phyloP scores from a whole-genome alignment of 1,139 yeast species.

The Saccharomycopsis crataegensis region DNA sequence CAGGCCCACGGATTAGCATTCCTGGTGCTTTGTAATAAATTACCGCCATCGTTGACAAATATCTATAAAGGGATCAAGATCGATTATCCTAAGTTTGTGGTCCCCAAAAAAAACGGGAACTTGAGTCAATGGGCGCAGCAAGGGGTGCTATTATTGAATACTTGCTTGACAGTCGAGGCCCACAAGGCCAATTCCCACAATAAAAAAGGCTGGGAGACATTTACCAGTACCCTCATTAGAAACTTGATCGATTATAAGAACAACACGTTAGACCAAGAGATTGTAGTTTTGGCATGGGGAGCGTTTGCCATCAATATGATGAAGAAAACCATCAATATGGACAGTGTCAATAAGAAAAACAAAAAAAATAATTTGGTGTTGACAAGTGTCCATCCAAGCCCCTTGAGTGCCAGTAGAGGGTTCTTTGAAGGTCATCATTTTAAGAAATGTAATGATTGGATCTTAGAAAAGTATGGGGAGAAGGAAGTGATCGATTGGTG shows the following conservation, averaged over 20 bases:
- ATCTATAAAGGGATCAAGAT: constrained; percentile 71
- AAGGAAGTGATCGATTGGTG: constrained; percentile 58
- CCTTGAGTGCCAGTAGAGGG: constrained; percentile 81
- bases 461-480: constrained; percentile 38
- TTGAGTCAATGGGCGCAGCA: constrained; percentile 78
- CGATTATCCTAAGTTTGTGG: constrained; percentile 66
- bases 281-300: constrained; percentile 92
- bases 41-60: constrained; percentile 88
- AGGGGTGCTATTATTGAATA: constrained; percentile 84
- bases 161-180: constrained; percentile 87
- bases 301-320: constrained; percentile 79
- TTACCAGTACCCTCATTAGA: constrained; percentile 66
- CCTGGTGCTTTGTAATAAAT: constrained; percentile 56
- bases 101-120: constrained; percentile 55
- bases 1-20: constrained; percentile 98
- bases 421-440: constrained; percentile 73
- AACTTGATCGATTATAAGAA: constrained; percentile 36
- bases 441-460: constrained; percentile 67
- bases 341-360: constrained; percentile 30
- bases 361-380: constrained; percentile 45
- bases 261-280: constrained; percentile 36
- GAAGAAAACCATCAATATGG: constrained; percentile 21
- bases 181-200: constrained; percentile 94
- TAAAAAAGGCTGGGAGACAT: constrained; percentile 85
- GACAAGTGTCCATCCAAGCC: constrained; percentile 88